Base-by-base conservation (phyloP, 352 stramenopile genomes). In the Phytophthora lateralis region DNA sequence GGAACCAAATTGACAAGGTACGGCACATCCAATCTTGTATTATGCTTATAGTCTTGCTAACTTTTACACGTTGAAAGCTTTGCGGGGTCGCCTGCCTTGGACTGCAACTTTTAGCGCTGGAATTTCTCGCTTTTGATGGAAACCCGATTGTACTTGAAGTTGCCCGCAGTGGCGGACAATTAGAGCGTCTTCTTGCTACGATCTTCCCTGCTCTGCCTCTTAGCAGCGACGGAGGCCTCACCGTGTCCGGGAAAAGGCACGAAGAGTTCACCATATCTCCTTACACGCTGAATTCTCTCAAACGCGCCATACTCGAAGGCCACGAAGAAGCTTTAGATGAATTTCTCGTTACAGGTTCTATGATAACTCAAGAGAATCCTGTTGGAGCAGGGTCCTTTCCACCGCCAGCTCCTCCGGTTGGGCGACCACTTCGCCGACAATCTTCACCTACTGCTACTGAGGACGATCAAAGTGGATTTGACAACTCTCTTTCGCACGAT, bases 1-100 rank as follows among this genome's bases (percentile, higher is more conserved):
- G 80, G 47, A 91, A 91, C 59, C 68, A 85, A 56, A 85, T 91
- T 27, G 66, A 87, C 39, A 71, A 88, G 58, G 79, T 89, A 57
- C 12, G 48, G 37, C 7, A 7, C 39, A 11, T 2, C 11, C 10
- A 43, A 24, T 24, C 2, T 0, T 26, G 5, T 44, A 8, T 6
- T 10, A 8, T 15, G 10, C 15, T 43, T 2, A 6, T 24, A 14
- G 7, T 15, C 2, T 24, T 44, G 9, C 17, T 21, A 44, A 44
- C 38, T 44, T n/a, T 21, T 27, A n/a, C 11, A n/a, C 14, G 17
- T 14, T 24, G n/a, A 8, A 35, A 90, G 81, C 24, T 89, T 6
- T 82, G 75, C 29, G 80, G 80, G 8, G 55, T 91, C 35, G 78
- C 67, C 4, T 61, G 59, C 3, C 69, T 86, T 2, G 78, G 76